A percentile compares a stretch with the other conserved stretches of the same genome.
Evolutionary conservation across 306 rosid species (phyloP).

Genomic region (Citrullus amarus): DNA sequence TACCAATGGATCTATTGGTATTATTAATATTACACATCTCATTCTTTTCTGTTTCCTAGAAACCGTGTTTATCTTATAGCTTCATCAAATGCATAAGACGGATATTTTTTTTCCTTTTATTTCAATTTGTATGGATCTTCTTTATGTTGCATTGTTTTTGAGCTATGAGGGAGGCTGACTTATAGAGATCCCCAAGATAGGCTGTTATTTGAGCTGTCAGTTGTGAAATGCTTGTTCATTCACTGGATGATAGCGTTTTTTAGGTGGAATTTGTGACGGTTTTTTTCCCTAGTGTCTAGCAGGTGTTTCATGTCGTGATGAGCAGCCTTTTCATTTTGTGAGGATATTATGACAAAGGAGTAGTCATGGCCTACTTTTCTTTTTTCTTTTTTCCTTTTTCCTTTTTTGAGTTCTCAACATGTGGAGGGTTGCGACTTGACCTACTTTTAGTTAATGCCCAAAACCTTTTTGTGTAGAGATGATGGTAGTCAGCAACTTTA

Average conservation of each 20-base stretch:
- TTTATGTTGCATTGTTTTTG: not conserved
- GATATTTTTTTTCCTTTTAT: not conserved
- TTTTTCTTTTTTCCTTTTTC: too few species aligned
- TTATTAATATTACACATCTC: not conserved
- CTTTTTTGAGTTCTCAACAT: too few species aligned
- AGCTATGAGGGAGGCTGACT: not conserved
- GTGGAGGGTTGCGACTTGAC: not conserved
- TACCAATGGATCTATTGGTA: constrained; percentile 83
- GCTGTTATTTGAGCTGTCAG: not conserved
- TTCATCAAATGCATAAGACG: not conserved
- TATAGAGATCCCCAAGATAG: not conserved
- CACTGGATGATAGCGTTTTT: not conserved
- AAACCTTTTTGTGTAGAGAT: not conserved
- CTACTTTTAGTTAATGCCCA: not conserved
- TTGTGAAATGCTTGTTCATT: not conserved
- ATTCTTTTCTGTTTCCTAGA: not conserved
- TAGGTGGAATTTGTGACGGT: not conserved
- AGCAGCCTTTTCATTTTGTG: not conserved
- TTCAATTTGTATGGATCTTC: not conserved
- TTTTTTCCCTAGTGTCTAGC: not conserved
- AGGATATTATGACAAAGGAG: not conserved
- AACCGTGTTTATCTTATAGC: not conserved
- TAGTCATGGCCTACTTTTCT: too few species aligned
- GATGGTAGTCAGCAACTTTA: not conserved
- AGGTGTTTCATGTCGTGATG: not conserved